Base-by-base conservation (phyloP, 2,329 filamentous ascomycete genomes). In the Colletotrichum sp. region DNA sequence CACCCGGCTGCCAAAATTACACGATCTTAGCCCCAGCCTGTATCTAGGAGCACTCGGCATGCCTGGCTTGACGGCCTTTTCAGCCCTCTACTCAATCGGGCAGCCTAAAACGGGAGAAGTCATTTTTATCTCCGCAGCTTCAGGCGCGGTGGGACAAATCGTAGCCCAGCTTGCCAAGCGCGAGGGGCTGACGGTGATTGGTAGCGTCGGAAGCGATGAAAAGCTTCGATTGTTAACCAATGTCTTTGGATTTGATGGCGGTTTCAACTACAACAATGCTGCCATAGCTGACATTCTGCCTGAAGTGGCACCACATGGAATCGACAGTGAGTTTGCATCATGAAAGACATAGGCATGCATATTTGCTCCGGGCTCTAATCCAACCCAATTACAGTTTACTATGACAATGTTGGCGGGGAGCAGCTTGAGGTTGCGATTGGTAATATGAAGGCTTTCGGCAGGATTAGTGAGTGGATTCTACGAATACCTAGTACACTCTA, bases 251-350 rank as follows among this genome's bases (percentile, higher is more conserved):
- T 90, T 88, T 77, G 88, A 90, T 70, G 85, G 78, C 14, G 95
- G 92, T 9, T 97, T 96, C 87, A 97, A 97, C 88, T 97, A 97
- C 89, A 96, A 97, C 89, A 95, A 91, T 78, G 94, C 96, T 86
- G 90, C 89, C 78, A 90, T 94, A 0, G 81, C 85, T 2, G 92
- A 93, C 13, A 95, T 94, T 0, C 88, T 97, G 71, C 84, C 87
- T 77, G 89, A 94, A 75, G 88, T 97, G n/a, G 94, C 94, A 1
- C 94, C 94, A 1, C 84, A 95, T 13, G 95, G 95, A 6, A 90
- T 97, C 77, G 95, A 97, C 81, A 95, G 28, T 30, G 28, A 30
- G 28, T 30, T 30, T 8, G 28, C 28, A 30, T 30, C 6, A 30
- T 8, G 28, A 30, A 30, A 30, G 28, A 30, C 28, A 30, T 30